These are phyloP conservation scores for Neopestalotiopsis sp. DNA, from an alignment of 2,329 filamentous ascomycete species.

Conservation along the genomic window DNA sequence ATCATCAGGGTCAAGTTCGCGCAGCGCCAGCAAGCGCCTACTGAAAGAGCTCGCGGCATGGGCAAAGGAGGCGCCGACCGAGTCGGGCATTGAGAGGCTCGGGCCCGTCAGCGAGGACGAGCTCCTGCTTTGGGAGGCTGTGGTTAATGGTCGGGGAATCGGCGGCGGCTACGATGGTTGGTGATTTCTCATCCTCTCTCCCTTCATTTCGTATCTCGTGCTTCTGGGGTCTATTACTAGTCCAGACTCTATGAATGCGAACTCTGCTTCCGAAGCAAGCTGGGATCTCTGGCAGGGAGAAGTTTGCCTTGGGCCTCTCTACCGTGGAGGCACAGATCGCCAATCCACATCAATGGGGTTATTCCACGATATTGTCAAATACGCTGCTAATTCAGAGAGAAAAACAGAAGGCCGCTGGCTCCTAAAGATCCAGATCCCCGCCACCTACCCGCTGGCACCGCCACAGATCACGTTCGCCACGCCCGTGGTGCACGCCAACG, in stretches of 20 bases:
- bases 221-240: not conserved
- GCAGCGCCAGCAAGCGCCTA: slow-evolving; percentile 60
- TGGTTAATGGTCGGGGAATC: slow-evolving; percentile 63
- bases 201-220: not conserved
- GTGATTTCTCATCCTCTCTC: slow-evolving; percentile 22
- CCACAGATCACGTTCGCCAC: slow-evolving; percentile 84
- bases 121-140: slow-evolving; percentile 62
- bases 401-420: slow-evolving; percentile 76
- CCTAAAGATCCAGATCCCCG: slow-evolving; percentile 76
- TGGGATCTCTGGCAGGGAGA: too few relatives aligned
- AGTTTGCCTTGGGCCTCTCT: too few relatives aligned
- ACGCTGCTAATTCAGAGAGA: not conserved
- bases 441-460: slow-evolving; percentile 78
- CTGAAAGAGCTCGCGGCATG: slow-evolving; percentile 62
- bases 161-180: slow-evolving; percentile 62
- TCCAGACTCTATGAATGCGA: not conserved
- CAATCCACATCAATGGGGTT: too few relatives aligned
- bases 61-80: slow-evolving; percentile 52
- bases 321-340: too few relatives aligned
- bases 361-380: too few relatives aligned
- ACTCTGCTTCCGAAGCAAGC: too few relatives aligned
- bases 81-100: slow-evolving; percentile 63
- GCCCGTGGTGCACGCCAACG: slow-evolving; percentile 84
- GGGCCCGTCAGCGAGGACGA: slow-evolving; percentile 59
- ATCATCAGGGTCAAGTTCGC: slow-evolving; percentile 39